These are phyloP conservation scores for Trichomonascaceae sp. DNA, from an alignment of 1,139 yeast genomes.

Conservation along the genomic window DNA sequence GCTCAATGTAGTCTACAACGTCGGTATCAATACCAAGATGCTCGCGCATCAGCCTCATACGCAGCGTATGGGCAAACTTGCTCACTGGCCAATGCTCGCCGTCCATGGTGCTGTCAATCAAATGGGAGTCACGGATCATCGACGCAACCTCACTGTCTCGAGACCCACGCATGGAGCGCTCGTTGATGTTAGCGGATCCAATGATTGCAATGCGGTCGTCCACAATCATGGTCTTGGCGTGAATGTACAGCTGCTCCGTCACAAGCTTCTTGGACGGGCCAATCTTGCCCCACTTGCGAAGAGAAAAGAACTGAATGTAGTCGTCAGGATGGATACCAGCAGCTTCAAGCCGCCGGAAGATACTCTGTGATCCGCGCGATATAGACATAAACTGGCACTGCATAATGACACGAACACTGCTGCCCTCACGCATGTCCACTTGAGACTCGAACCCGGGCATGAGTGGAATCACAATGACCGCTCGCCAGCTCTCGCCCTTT, in stretches of 20 bases:
- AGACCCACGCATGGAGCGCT: slow-evolving; percentile 84
- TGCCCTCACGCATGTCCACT: slow-evolving; percentile 88
- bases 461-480: slow-evolving; percentile 79
- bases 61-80: slow-evolving; percentile 75
- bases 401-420: slow-evolving; percentile 89
- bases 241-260: slow-evolving; percentile 87
- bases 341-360: slow-evolving; percentile 66
- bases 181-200: slow-evolving; percentile 94
- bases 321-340: slow-evolving; percentile 77
- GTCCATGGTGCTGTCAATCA: slow-evolving; percentile 63
- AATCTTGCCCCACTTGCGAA: slow-evolving; percentile 90
- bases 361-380: slow-evolving; percentile 81
- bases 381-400: slow-evolving; percentile 93
- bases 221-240: slow-evolving; percentile 85
- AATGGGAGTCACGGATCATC: slow-evolving; percentile 68
- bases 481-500: slow-evolving; percentile 74
- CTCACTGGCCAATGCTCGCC: slow-evolving; percentile 74
- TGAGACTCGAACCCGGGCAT: slow-evolving; percentile 98
- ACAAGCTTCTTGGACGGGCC: slow-evolving; percentile 65
- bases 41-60: slow-evolving; percentile 91
- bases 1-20: slow-evolving; percentile 68
- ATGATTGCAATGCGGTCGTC: slow-evolving; percentile 89
- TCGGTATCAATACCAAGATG: slow-evolving; percentile 93
- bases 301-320: slow-evolving; percentile 80
- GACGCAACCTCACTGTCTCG: slow-evolving; percentile 95